Evolutionary conservation across 2,329 filamentous ascomycete genomes (phyloP).

Genomic region (Alternaria brassicae): DNA sequence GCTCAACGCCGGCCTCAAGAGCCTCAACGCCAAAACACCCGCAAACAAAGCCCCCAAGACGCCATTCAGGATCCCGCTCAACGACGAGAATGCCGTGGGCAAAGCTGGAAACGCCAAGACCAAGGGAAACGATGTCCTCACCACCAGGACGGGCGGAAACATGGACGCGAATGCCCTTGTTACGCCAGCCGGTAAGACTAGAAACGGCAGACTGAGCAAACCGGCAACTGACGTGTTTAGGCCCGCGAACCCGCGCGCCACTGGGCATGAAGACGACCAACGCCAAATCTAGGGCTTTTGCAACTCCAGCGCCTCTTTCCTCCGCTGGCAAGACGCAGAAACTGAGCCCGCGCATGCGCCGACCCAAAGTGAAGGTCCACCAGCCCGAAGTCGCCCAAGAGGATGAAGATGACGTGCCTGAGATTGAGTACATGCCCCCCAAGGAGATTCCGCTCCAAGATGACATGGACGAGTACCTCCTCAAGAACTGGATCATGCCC

Average conservation of each 20-base stretch:
- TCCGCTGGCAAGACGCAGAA: conserved; percentile 68
- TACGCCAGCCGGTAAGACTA: conserved; percentile 76
- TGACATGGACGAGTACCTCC: conserved; percentile 69
- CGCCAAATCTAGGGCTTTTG: conserved; percentile 75
- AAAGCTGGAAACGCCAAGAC: conserved; percentile 67
- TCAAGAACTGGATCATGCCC: conserved; percentile 60
- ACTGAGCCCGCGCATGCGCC: conserved; percentile 64
- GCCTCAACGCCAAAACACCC: conserved; percentile 77
- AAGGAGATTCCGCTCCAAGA: conserved; percentile 68
- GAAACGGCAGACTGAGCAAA: conserved; percentile 1
- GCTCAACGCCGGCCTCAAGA: conserved; percentile 69
- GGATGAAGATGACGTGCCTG: conserved; percentile 67
- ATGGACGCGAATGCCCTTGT: conserved; percentile 70
- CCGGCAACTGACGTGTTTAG: conserved; percentile 12
- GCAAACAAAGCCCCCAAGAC: conserved; percentile 80
- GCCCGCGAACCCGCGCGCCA: conserved; percentile 72
- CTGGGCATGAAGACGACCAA: conserved; percentile 97
- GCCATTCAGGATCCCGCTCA: conserved; percentile 76
- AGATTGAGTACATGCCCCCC: conserved; percentile 90
- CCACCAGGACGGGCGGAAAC: conserved; percentile 60
- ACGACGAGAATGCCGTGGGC: conserved; percentile 83
- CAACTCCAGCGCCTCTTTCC: conserved; percentile 70
- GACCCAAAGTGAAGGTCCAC: conserved; percentile 67
- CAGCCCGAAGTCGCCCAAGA: conserved; percentile 63
- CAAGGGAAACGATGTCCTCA: conserved; percentile 61